Evolutionary conservation across 768 basidiomycete species (phyloP).

Genomic region (Neoboletus magnificus): DNA sequence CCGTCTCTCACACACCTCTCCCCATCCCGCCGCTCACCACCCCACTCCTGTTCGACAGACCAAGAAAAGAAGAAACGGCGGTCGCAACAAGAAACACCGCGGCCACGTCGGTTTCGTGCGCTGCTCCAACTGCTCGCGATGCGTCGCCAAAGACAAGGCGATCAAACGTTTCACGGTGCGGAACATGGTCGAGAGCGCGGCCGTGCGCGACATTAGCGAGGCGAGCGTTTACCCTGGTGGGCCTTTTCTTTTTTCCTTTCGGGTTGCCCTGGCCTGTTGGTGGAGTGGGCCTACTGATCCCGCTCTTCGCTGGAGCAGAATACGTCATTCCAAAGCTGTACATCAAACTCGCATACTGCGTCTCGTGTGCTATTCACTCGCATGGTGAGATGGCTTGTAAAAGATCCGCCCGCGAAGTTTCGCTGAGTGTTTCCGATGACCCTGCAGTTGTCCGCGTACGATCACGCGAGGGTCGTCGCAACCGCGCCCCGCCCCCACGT

Average conservation of each 20-base stretch:
- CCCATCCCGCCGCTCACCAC: conserved; percentile 1
- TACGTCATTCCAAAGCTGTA: conserved; percentile 96
- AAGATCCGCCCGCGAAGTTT: not conserved
- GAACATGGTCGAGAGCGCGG: conserved; percentile 99
- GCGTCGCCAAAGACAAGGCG: conserved; percentile 98
- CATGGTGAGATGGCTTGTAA: conserved; percentile 60
- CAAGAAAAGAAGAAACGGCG: conserved; percentile 98
- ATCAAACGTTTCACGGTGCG: conserved; percentile 99
- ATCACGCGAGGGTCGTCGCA: conserved; percentile 91
- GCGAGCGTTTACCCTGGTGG: conserved; percentile 88
- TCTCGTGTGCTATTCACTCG: conserved; percentile 98
- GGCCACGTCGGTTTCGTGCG: conserved; percentile 93
- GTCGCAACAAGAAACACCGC: conserved; percentile 99
- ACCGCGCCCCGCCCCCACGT: conserved; percentile 95
- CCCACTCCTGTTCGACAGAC: conserved; percentile 54
- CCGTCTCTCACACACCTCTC: too few relatives aligned
- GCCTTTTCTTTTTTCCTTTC: conserved; percentile 20
- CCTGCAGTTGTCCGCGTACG: conserved; percentile 91
- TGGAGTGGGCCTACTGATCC: too few relatives aligned
- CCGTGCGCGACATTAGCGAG: conserved; percentile 95
- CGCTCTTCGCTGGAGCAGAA: conserved; percentile 44
- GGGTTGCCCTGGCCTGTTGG: too few relatives aligned
- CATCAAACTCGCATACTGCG: conserved; percentile 98
- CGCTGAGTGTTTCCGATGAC: not conserved
- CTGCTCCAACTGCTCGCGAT: conserved; percentile 99